Conservation (phyloP, 2,329 filamentous ascomycete genomes). For the Aulographum hederae region DNA sequence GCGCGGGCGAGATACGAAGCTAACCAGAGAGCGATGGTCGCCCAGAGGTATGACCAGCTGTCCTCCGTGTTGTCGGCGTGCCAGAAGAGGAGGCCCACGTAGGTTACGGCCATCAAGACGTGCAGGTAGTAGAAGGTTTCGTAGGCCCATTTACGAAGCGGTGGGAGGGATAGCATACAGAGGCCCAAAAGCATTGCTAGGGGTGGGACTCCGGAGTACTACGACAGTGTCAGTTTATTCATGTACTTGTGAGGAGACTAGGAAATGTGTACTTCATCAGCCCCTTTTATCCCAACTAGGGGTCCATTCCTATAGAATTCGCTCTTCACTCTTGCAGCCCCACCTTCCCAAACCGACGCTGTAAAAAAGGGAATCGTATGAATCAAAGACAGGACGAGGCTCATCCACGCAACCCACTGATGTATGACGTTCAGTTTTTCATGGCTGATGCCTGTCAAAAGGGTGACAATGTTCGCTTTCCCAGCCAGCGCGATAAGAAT, state of each 20-base stretch:
- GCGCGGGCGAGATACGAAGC: constrained; percentile 3
- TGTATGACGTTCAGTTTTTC: constrained; percentile 9
- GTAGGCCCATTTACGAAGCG: constrained; percentile 5
- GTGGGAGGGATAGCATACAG: constrained; percentile 6
- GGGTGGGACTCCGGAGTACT: constrained; percentile 6
- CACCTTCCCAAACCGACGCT: constrained; percentile 5
- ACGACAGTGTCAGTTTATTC: no score
- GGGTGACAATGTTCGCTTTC: constrained; percentile 8
- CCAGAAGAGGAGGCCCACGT: constrained; percentile 8
- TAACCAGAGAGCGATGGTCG: constrained; percentile 7
- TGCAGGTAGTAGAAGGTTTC: constrained; percentile 6
- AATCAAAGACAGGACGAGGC: constrained; percentile 7
- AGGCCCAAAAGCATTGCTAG: constrained; percentile 7
- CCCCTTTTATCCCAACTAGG: no score
- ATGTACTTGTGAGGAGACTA: no score
- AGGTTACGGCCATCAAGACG: constrained; percentile 3
- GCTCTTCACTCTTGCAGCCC: constrained; percentile 3
- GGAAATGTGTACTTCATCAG: no score
- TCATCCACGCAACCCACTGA: constrained; percentile 6
- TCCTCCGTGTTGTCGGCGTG: constrained; percentile 5
- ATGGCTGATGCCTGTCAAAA: constrained; percentile 8
- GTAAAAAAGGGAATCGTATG: constrained; percentile 9
- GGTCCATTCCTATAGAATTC: constrained; percentile 5
- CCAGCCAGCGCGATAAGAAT: constrained; percentile 7
- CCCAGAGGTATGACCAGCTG: constrained; percentile 8